These are phyloP conservation scores for Fonsecaea erecta DNA, from an alignment of 2,329 filamentous ascomycete species.

Conservation along the genomic window DNA sequence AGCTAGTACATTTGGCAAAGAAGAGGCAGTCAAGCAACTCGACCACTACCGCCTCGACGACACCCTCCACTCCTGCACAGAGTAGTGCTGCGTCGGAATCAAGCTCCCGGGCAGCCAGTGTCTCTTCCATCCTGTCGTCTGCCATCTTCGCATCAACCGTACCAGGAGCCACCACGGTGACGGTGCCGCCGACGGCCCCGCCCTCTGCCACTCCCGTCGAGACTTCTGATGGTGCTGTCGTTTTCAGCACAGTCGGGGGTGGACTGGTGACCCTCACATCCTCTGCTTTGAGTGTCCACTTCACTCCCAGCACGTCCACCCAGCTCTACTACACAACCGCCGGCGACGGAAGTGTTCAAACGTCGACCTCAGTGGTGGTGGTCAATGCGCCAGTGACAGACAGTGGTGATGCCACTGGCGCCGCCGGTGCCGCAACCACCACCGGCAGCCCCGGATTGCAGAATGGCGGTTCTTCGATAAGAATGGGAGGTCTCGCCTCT, in stretches of 20 bases:
- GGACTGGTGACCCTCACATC: constrained; percentile 39
- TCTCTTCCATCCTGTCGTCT: constrained; percentile 36
- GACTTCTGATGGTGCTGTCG: constrained; percentile 37
- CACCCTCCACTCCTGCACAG: constrained; percentile 35
- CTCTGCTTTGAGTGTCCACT: constrained; percentile 34
- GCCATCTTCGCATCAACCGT: constrained; percentile 36
- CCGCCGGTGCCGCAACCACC: constrained; percentile 34
- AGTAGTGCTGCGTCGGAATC: constrained; percentile 33
- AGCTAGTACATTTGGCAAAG: constrained; percentile 67
- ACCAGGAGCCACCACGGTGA: constrained; percentile 35
- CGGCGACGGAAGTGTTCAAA: constrained; percentile 48
- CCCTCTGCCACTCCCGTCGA: constrained; percentile 33
- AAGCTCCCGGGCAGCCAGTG: constrained; percentile 32
- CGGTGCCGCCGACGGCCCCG: constrained; percentile 34
- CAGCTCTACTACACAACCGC: constrained; percentile 49
- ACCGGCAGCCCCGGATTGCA: constrained; percentile 47
- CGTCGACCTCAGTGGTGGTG: constrained; percentile 52
- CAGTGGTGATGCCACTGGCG: constrained; percentile 36
- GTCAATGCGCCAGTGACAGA: constrained; percentile 45
- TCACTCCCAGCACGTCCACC: constrained; percentile 46
- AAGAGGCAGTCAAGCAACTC: constrained; percentile 54
- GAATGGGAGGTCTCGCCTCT: constrained; percentile 28
- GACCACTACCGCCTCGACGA: constrained; percentile 35
- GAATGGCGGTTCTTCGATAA: constrained; percentile 43
- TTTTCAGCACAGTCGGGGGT: constrained; percentile 41